Percentiles rank a stretch among this genome's conserved stretches.
phyloP scores from a whole-genome alignment of 495 filamentous ascomycete species.

The Aspergillus asperescens region DNA sequence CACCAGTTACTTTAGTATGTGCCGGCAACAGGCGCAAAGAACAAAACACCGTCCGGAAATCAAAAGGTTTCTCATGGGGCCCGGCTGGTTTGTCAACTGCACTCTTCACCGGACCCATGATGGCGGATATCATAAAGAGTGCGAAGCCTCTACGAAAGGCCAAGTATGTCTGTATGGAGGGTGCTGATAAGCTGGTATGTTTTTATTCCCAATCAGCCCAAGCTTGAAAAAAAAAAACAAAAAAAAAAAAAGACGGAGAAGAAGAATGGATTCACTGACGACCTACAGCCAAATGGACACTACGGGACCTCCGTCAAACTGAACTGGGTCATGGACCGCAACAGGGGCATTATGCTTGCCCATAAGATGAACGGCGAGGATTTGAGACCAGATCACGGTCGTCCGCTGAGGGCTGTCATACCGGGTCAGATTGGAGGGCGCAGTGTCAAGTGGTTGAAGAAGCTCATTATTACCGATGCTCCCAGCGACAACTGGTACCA shows the following conservation, averaged over 20 bases:
- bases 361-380: constrained; percentile 90
- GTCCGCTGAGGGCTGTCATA: constrained; percentile 77
- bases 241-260: neutral
- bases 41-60: constrained; percentile 86
- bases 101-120: constrained; percentile 78
- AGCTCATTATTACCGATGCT: constrained; percentile 66
- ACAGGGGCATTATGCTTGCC: constrained; percentile 82
- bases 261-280: neutral
- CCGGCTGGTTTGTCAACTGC: constrained; percentile 85
- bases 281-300: constrained; percentile 70
- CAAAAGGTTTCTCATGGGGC: constrained; percentile 96
- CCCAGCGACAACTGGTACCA: constrained; percentile 98
- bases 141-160: constrained; percentile 67
- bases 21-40: constrained; percentile 93
- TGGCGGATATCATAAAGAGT: constrained; percentile 65
- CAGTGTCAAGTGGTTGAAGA: constrained; percentile 94
- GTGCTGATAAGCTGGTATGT: constrained; percentile 72
- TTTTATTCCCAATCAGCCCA: too few relatives aligned
- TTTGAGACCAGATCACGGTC: constrained; percentile 82
- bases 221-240: too few relatives aligned
- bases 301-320: constrained; percentile 89
- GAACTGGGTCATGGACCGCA: constrained; percentile 81
- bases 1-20: constrained; percentile 86
- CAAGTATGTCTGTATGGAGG: constrained; percentile 88
- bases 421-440: constrained; percentile 92